Evolutionary conservation across 116 monocot genomes (phyloP).

Genomic region (Trichopus zeylanicus): DNA sequence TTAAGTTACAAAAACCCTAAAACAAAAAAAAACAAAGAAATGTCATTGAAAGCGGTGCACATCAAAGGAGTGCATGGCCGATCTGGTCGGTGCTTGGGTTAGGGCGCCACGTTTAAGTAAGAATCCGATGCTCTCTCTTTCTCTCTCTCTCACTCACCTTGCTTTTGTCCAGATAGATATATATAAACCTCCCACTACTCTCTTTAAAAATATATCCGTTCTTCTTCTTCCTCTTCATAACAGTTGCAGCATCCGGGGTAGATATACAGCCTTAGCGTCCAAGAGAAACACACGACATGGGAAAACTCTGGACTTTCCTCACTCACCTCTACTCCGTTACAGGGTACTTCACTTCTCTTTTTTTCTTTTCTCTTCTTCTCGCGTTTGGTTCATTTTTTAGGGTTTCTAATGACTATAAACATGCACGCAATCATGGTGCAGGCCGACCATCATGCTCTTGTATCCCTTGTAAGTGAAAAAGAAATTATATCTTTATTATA

Average conservation of each 20-base stretch:
- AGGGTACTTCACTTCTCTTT: slow-evolving; percentile 24
- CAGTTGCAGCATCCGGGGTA: too few species aligned
- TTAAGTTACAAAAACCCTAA: too few species aligned
- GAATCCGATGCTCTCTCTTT: slow-evolving; percentile 6
- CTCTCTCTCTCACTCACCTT: background rate
- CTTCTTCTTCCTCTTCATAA: background rate
- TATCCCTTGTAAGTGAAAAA: slow-evolving; percentile 71
- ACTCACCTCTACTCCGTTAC: slow-evolving; percentile 49
- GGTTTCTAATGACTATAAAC: background rate
- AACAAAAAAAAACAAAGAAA: too few species aligned
- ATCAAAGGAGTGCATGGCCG: background rate
- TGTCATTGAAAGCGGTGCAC: too few species aligned
- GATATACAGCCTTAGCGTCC: too few species aligned
- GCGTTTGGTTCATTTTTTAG: background rate
- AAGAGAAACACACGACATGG: slow-evolving; percentile 29
- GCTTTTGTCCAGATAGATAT: background rate
- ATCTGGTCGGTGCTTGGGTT: slow-evolving; percentile 4
- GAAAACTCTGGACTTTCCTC: slow-evolving; percentile 52
- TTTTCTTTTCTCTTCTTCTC: background rate
- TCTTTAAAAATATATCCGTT: background rate
- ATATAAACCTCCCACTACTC: background rate
- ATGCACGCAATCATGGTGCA: slow-evolving; percentile 14
- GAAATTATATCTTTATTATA: background rate
- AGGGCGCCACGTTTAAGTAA: slow-evolving; percentile 10
- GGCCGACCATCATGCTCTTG: slow-evolving; percentile 66